phyloP scores from a whole-genome alignment of 306 rosid species.

The Argentina anserina region DNA sequence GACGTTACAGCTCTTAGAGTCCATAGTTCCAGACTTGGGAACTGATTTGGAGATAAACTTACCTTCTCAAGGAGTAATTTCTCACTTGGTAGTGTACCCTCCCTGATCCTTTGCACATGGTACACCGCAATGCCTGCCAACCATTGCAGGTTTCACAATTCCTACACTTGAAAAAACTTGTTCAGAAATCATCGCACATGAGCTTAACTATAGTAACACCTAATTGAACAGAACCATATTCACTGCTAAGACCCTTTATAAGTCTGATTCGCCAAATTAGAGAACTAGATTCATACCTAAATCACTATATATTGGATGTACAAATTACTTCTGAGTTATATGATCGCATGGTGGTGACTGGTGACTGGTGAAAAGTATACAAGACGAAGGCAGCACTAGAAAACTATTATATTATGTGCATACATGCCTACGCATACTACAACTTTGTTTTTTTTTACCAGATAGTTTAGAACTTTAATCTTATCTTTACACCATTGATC shows the following conservation, averaged over 20 bases:
- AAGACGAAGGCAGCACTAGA: not conserved
- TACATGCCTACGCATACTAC: not conserved
- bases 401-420: not conserved
- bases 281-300: not conserved
- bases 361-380: not conserved
- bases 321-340: not conserved
- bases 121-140: slow-evolving; percentile 91
- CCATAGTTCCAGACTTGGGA: slow-evolving; percentile 17
- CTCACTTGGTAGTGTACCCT: slow-evolving; percentile 91
- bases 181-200: slow-evolving; percentile 24
- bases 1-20: slow-evolving; percentile 6
- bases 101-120: slow-evolving; percentile 86
- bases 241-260: not conserved
- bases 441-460: not conserved
- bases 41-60: slow-evolving; percentile 21
- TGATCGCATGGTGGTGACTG: not conserved
- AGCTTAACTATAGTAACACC: not conserved
- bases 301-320: not conserved
- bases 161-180: slow-evolving; percentile 41
- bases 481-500: not conserved
- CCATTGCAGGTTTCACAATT: slow-evolving; percentile 82
- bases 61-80: slow-evolving; percentile 65
- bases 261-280: not conserved
- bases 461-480: not conserved
- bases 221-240: not conserved